Base-by-base conservation (phyloP, 1,284 basidiomycete genomes). In the Cystobasidium pallidum region DNA sequence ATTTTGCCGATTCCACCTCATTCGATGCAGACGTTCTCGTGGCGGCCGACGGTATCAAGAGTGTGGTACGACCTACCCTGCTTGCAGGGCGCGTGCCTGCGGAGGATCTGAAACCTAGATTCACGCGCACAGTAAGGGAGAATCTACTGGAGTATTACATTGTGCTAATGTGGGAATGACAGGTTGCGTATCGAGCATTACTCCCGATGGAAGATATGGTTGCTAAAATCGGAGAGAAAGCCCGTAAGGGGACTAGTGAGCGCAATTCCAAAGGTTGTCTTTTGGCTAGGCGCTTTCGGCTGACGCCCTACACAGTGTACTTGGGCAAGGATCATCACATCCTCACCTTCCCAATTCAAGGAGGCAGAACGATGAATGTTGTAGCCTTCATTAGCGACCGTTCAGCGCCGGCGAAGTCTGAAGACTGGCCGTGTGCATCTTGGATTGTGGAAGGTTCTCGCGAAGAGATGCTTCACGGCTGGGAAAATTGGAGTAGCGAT, bases 201-300 rank as follows among this genome's bases (percentile, higher is more conserved):
- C 19, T 70, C 11, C 67, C 67, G n/a, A 70, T 70, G 67, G 67
- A 70, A 19, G 58, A 70, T 13, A 51, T 70, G 57, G 67, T 61
- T 13, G 67, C 67, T 7, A 59, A 61, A 19, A 61, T 70, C 28
- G 67, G 67, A 32, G 67, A 70, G n/a, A 70, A 70, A 36, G 67
- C 67, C 8, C 55, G 67, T 8, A 70, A 70, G 36, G 67, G 67
- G 10, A 70, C 67, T 39, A 68, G 66, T 68, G 32, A 30, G 66
- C 61, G 1, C 10, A 7, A 3, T 21, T n/a, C n/a, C n/a, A n/a
- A n/a, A n/a, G n/a, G 11, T 2, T 32, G 10, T 39, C 34, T 26
- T 43, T 28, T 58, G 2, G 19, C 1, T 7, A 8, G 45, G 1
- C 36, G 51, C 28, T 1, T 3, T n/a, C 32, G 30, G 6, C 21